phyloP scores from a whole-genome alignment of 148 eudicot genomes.

The Camellia lanceoleosa region DNA sequence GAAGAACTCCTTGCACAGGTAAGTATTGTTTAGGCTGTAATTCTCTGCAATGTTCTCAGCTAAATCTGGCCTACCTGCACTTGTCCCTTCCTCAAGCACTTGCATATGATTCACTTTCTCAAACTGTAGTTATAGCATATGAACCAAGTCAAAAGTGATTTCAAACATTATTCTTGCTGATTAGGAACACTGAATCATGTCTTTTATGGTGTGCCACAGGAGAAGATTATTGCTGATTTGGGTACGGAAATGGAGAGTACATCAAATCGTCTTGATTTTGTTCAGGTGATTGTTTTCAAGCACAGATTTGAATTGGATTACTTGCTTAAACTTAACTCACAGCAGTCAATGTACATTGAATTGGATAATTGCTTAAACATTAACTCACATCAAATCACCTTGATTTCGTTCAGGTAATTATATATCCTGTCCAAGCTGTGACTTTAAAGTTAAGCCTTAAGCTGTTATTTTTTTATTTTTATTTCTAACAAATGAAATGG shows the following conservation, averaged over 20 bases:
- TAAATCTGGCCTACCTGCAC: neutral
- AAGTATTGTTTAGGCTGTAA: conserved; percentile 7
- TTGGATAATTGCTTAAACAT: too few species aligned
- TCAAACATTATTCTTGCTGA: neutral
- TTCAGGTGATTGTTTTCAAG: conserved; percentile 59
- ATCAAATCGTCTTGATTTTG: conserved; percentile 89
- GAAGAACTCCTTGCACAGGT: conserved; percentile 93
- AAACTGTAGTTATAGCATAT: neutral
- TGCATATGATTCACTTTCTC: neutral
- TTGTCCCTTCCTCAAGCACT: neutral
- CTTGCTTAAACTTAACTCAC: too few species aligned
- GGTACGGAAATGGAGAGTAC: conserved; percentile 94
- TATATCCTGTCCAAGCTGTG: neutral
- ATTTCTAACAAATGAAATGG: neutral
- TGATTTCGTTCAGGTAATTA: too few species aligned
- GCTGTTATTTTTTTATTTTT: neutral
- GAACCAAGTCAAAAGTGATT: neutral
- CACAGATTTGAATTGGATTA: neutral
- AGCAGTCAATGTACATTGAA: too few species aligned
- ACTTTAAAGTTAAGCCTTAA: neutral
- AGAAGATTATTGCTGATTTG: conserved; percentile 79
- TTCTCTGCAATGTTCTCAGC: neutral
- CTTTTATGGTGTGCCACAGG: conserved; percentile 45
- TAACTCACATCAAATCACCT: too few species aligned
- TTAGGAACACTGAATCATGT: neutral